These are phyloP conservation scores for Kluyveromyces siamensis DNA, from an alignment of 805 yeast species.

Conservation along the genomic window DNA sequence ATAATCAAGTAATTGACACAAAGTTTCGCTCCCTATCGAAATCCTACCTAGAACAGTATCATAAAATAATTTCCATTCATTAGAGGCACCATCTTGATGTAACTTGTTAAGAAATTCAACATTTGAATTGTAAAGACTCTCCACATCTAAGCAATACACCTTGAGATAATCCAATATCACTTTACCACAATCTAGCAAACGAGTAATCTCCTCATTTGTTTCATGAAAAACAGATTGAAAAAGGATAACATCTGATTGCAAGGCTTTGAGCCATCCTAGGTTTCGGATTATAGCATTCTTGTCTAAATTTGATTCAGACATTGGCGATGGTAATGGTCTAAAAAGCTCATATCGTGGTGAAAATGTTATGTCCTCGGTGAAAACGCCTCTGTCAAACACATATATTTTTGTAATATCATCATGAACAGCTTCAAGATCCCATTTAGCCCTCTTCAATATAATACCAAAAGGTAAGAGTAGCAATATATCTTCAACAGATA, in stretches of 20 bases:
- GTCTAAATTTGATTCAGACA: constrained; percentile 17
- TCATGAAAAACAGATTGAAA: constrained; percentile 24
- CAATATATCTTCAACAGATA: constrained; percentile 36
- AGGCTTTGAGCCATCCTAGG: constrained; percentile 43
- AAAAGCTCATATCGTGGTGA: constrained; percentile 9
- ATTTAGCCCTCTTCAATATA: constrained; percentile 38
- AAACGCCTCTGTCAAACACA: constrained; percentile 54
- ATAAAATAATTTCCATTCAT: constrained; percentile 33
- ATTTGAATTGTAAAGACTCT: constrained; percentile 34
- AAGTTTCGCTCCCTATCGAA: constrained; percentile 4
- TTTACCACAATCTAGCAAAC: constrained; percentile 37
- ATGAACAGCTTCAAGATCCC: constrained; percentile 32
- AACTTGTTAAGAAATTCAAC: constrained; percentile 32
- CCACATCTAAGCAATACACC: constrained; percentile 40
- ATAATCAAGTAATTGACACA: constrained; percentile 13
- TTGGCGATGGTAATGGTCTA: constrained; percentile 32
- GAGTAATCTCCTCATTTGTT: constrained; percentile 29
- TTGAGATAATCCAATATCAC: constrained; percentile 42
- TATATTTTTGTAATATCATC: constrained; percentile 20
- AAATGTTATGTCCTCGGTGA: constrained; percentile 27
- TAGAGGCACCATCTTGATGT: constrained; percentile 34
- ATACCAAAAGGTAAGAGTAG: constrained; percentile 59
- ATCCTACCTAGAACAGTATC: constrained; percentile 13
- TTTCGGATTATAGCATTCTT: constrained; percentile 15
- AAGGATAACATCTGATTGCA: constrained; percentile 33